Evolutionary conservation across 768 basidiomycete species (phyloP), one percentile per base, ranked within the genome.

Genomic region (Cantharellus cinnabarinus): DNA sequence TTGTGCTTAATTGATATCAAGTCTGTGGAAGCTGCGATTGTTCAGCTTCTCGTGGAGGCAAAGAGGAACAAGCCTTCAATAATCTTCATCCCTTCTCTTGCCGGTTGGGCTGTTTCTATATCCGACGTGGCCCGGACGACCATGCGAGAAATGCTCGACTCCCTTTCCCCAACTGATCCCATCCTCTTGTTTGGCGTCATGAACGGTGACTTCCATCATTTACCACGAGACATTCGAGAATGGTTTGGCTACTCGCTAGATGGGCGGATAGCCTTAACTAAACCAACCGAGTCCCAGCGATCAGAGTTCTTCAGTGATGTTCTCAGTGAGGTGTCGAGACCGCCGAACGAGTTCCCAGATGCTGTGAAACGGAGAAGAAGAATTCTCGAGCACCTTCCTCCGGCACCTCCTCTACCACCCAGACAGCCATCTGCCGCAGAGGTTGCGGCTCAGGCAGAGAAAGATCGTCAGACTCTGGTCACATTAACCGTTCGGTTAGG

Each of bases 51-150:
- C 66, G 77, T 93, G 29, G 95, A 99, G 69, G 95, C 94, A 0
- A 98, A 97, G 68, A 82, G 94, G 37, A 89, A 95, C 67, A 91
- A 94, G 65, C 95, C 95, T 0, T 91, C 90, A 0, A 83, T 98
- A 42, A 79, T 99, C 54, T 98, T 93, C 69, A 88, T 99, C 39
- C 94, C 94, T 0, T 86, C 89, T 1, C 77, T 99, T 3, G 66
- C 79, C 1, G 78, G 82, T 0, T 98, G 93, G 91, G 85, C 85
- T 63, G 74, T 81, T 0, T 81, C 89, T 2, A 79, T 98, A 34
- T 78, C 84, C 0, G 91, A 97, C 64, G 83, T 84, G 0, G 77
- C 89, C 0, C 77, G 90, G 5, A 77, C 83, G 2, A 94, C 90
- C 0, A 79, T 97, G 41, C 83, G 82, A 50, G 81, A 91, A 1